Evolutionary conservation across 345 rosid genomes (phyloP), one percentile per base, ranked within the genome.

Genomic region (Brassica napus): DNA sequence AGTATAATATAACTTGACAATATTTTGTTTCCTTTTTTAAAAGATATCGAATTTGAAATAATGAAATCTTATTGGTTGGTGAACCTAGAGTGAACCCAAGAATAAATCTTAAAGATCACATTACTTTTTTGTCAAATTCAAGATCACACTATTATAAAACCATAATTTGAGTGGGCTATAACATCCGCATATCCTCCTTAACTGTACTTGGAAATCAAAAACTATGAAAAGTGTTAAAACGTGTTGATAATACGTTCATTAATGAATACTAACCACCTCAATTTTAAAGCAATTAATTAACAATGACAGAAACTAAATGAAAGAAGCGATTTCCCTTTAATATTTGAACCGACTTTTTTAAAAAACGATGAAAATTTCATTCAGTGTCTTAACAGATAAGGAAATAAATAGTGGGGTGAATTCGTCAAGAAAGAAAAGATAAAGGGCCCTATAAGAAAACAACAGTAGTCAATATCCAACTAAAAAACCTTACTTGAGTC

Each of bases 231-330:
- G 7, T 69, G 35, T 59, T 60, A 0, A 26, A 32, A 54, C 52
- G 0, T 54, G 81, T 65, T 65, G 72, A 63, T 77, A 63, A 35
- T 16, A 52, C 32, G 58, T 57, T 57, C 77, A 66, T 79, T 79
- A 61, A 79, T 73, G 65, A 73, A 61, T 26, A 61, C 78, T 73
- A 79, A 79, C 82, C 65, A 79, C 70, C 75, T 79, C 34, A 57
- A 79, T 73, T 79, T 59, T 15, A 2, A 61, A 60, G 23, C 7
- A 73, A 68, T 68, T 68, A 60, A 73, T 72, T 66, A 44, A 59
- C 28, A 66, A 14, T 72, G 68, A 66, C 26, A 58, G 65, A 34
- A 18, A 39, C 61, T 9, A 59, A 44, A 28, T 68, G 60, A 68
- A 68, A 64, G 58, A 54, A 64, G 16, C 74, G 3, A 26, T 26